Evolutionary conservation across 2,329 filamentous ascomycete species (phyloP), one percentile per base, ranked within the genome.

Genomic region (Zymoseptoria brevis): DNA sequence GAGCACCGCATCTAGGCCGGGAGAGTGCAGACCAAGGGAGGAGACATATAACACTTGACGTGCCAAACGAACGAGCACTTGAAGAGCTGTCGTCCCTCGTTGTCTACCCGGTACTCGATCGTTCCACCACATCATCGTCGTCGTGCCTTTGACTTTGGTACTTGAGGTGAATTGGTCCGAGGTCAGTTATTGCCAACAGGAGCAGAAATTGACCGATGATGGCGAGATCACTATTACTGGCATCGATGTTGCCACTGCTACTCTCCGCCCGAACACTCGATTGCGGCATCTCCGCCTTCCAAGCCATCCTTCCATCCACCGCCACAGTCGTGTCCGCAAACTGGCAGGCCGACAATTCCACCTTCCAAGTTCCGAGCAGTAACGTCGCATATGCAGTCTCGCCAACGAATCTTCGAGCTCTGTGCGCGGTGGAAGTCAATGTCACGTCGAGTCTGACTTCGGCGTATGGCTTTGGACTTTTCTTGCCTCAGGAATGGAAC

Each of bases 311-410:
- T 5, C 70, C 75, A 0, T 56, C 63, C 4, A 71, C 71, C 57
- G 72, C 74, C 9, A 71, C 64, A 19, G 70, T 77, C 5, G 71
- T 73, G 35, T 76, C 72, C 45, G 72, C 73, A 2, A 65, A 66
- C 16, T 56, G 62, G 8, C 50, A 76, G 8, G 60, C 65, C 6
- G 68, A 67, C 5, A 74, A 75, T 55, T 63, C 67, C n/a, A 76
- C 73, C 0, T 77, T 76, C 60, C 54, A 72, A 11, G 73, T 76
- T 3, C 72, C 74, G 0, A 56, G 67, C 8, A 64, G 69, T 45
- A 69, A 76, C 50, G 71, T 75, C 11, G 74, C 74, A 16, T 77
- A 77, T 59, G 75, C 77, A 11, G 67, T 59, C 0, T 75, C 72
- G 19, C 74, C 75, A 4, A 71, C 70, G 3, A 64, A 69, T 69